These are phyloP conservation scores for Anthracocystis panici-leucophaei DNA, from an alignment of 1,284 basidiomycete genomes.

Conservation along the genomic window DNA sequence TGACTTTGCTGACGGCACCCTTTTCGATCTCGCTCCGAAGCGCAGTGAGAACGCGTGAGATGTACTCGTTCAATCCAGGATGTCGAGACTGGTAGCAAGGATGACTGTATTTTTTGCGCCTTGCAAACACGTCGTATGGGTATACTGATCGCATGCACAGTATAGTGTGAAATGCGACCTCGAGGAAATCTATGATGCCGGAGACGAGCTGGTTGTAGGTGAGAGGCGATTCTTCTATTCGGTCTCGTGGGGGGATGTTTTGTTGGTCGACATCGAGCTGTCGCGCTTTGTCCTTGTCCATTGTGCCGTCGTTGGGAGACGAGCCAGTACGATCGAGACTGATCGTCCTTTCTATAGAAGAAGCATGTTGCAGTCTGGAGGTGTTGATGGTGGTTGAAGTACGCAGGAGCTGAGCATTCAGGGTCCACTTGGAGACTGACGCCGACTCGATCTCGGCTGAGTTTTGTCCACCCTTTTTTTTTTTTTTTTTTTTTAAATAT, in stretches of 20 bases:
- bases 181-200: conserved; percentile 72
- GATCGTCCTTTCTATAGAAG: not conserved
- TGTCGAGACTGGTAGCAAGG: conserved; percentile 92
- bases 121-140: conserved; percentile 85
- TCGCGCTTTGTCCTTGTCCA: conserved; percentile 50
- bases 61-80: conserved; percentile 86
- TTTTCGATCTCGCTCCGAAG: conserved; percentile 78
- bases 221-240: conserved; percentile 43
- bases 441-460: conserved; percentile 16
- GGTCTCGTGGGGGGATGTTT: conserved; percentile 22
- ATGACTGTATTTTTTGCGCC: conserved; percentile 86
- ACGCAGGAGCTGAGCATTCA: conserved; percentile 20
- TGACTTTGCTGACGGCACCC: conserved; percentile 15
- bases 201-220: conserved; percentile 53
- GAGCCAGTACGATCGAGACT: no score
- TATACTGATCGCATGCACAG: conserved; percentile 90
- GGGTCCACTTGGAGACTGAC: conserved; percentile 15
- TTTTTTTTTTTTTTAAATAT: no score
- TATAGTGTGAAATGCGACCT: conserved; percentile 90
- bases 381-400: not conserved
- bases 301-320: not conserved
- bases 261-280: conserved; percentile 20
- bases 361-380: not conserved
- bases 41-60: conserved; percentile 82
- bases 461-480: not conserved